A percentile compares a stretch with the other conserved stretches of the same genome.
Evolutionary conservation across 2,329 filamentous ascomycete genomes (phyloP).

Genomic region (Fusarium burgessii): DNA sequence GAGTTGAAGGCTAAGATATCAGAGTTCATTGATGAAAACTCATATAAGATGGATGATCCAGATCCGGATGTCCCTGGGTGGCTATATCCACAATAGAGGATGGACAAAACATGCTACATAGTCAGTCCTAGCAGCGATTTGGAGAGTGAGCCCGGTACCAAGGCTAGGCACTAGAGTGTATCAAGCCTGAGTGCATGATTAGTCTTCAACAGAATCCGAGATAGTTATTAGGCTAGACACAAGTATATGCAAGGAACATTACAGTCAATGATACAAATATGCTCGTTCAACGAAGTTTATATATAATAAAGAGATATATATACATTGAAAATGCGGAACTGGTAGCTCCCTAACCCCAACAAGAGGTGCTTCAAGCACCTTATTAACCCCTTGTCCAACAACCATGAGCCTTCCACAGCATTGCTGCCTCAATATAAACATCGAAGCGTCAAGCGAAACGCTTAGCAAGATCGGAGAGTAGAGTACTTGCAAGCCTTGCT

Average conservation of each 20-base stretch:
- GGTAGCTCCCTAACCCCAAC: not conserved
- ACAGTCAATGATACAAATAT: not conserved
- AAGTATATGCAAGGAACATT: no score
- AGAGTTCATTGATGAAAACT: not conserved
- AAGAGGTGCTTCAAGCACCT: slow-evolving; percentile 1
- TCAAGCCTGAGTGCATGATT: no score
- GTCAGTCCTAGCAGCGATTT: no score
- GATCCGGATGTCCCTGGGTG: not conserved
- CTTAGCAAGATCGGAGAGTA: slow-evolving; percentile 41
- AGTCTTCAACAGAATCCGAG: no score
- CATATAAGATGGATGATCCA: not conserved
- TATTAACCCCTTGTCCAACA: not conserved
- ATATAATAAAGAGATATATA: slow-evolving; percentile 15
- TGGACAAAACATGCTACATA: no score
- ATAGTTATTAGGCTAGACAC: no score
- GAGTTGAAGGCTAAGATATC: not conserved
- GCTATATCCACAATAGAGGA: not conserved
- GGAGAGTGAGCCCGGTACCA: no score
- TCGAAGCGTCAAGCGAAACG: not conserved
- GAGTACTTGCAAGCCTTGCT: slow-evolving; percentile 43
- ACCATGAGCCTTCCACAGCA: not conserved
- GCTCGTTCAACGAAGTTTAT: slow-evolving; percentile 19
- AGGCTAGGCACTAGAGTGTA: no score
- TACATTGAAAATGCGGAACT: not conserved
- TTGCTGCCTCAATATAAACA: not conserved